Evolutionary conservation across 495 filamentous ascomycete genomes (phyloP).

Genomic region (Barbatosphaeria neglecta): DNA sequence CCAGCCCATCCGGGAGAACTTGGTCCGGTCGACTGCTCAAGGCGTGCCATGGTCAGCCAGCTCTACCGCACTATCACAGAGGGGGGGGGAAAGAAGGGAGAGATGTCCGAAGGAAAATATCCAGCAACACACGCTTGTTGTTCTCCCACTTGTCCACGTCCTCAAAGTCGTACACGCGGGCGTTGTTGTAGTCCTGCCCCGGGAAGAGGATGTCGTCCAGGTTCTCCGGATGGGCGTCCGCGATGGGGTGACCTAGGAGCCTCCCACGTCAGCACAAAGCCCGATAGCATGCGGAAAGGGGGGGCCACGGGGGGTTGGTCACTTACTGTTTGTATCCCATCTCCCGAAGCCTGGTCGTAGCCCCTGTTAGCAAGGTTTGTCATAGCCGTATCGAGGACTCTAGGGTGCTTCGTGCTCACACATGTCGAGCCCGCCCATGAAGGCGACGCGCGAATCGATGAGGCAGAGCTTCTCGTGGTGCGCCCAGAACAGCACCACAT

Average conservation of each 20-base stretch:
- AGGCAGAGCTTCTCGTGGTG: constrained; percentile 92
- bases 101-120: background rate
- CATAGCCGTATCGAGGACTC: no score
- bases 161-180: constrained; percentile 74
- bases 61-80: no score
- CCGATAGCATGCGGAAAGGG: background rate
- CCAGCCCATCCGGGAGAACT: constrained; percentile 86
- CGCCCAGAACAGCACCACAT: constrained; percentile 83
- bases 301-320: no score
- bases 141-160: constrained; percentile 74
- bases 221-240: constrained; percentile 75
- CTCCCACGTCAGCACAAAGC: constrained; percentile 5
- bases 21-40: constrained; percentile 54
- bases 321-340: constrained; percentile 47
- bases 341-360: constrained; percentile 45
- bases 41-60: no score
- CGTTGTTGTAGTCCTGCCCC: constrained; percentile 94
- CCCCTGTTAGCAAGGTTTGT: constrained; percentile 3
- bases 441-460: constrained; percentile 67
- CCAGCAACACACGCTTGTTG: constrained; percentile 49
- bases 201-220: constrained; percentile 67
- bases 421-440: constrained; percentile 78
- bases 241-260: constrained; percentile 56
- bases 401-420: no score
- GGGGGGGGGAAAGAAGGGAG: no score